Evolutionary conservation across 2,329 filamentous ascomycete species (phyloP), one percentile per base, ranked within the genome.

Genomic region (Hypoxylon sp.): DNA sequence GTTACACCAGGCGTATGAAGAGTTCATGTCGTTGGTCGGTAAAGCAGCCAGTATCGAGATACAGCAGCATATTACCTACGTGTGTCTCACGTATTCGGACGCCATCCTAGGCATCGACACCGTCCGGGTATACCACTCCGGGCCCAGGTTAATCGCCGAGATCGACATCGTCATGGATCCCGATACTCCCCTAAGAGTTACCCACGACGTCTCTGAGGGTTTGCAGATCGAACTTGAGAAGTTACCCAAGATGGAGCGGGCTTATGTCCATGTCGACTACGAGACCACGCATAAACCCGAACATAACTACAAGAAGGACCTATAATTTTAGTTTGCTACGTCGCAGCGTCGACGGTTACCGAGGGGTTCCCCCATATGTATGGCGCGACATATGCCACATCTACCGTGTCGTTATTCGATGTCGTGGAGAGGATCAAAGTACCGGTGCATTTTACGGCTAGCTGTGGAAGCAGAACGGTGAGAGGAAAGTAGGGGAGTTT

Each of bases 211-310:
- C 11, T 95, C 96, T 0, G 96, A 99, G 81, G 94, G 92, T 75
- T 85, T 99, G 74, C 96, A 99, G 84, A 92, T 92, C 70, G 98
- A 98, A 83, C 85, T 98, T 2, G 96, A 99, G 86, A 92, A 91
- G 63, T 81, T 99, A 70, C 95, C 96, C 0, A 91, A 97, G 78
- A 91, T 98, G 9, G 96, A 98, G 86, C 85, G 96, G 65, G 94
- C 94, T 0, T 98, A 98, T 78, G 96, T 98, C 19, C 96, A 99
- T 79, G 94, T 98, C 17, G 96, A 99, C 80, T 98, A 97, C 75
- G 96, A 98, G 83, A 98, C 94, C 3, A 94, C 92, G 17, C 96
- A 98, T 80, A 94, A 96, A 80, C 95, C 95, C 0, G 94, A 98
- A 83, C 94, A 90, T 75, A 82, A 82, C 13, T 84, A 82, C 66